phyloP scores from a whole-genome alignment of 106 monocot species.

The Acorus gramineus region DNA sequence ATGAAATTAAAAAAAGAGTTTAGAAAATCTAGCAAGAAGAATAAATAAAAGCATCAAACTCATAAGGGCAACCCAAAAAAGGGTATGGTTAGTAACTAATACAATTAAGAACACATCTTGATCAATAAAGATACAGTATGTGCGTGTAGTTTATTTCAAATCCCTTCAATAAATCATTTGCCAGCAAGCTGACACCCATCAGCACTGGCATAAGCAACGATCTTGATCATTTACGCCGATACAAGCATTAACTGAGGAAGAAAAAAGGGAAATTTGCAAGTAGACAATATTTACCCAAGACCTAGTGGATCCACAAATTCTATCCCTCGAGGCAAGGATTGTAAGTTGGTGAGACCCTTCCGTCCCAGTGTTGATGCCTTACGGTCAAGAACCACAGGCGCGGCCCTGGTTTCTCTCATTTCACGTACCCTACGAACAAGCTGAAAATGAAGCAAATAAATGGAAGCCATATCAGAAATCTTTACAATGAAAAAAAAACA shows the following conservation, averaged over 20 bases:
- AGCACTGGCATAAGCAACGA: no score
- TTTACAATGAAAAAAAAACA: no score
- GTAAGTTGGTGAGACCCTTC: constrained; percentile 62
- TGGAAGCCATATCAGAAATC: neutral
- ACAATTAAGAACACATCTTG: no score
- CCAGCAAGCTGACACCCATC: no score
- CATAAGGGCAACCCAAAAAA: no score
- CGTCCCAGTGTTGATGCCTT: constrained; percentile 41
- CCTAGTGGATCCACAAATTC: constrained; percentile 97
- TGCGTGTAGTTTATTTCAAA: no score
- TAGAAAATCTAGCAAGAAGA: no score
- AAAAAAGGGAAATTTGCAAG: neutral
- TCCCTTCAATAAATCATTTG: no score
- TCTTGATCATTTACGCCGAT: neutral
- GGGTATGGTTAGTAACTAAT: no score
- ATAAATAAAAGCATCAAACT: no score
- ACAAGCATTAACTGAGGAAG: neutral
- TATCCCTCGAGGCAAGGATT: constrained; percentile 85
- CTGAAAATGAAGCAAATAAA: constrained; percentile 28
- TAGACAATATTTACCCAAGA: constrained; percentile 48
- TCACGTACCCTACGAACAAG: constrained; percentile 93
- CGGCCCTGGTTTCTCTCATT: constrained; percentile 79
- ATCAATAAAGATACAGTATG: no score
- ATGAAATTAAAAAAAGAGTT: no score
- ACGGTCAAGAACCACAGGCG: constrained; percentile 45